Evolutionary conservation across 108 stramenopile genomes (phyloP).

Genomic region (Chaetoceros muelleri): DNA sequence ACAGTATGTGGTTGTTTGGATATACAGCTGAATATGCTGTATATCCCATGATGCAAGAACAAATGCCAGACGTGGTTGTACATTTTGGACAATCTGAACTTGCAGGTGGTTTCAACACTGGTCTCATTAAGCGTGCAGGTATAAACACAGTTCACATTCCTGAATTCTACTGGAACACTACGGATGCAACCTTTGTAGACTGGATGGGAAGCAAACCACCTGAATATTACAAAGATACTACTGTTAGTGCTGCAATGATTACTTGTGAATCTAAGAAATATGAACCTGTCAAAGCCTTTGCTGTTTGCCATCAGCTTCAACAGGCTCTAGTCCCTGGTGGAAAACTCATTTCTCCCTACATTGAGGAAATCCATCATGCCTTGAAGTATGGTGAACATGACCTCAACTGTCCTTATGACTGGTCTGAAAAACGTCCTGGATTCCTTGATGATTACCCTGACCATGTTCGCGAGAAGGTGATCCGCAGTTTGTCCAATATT

Average conservation of each 20-base stretch:
- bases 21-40: no score
- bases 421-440: background rate
- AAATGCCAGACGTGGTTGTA: no score
- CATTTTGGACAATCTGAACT: no score
- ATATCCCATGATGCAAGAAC: no score
- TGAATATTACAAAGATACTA: constrained; percentile 3
- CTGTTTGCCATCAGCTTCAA: constrained; percentile 2
- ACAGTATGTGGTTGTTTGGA: no score
- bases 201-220: background rate
- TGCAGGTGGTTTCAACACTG: no score
- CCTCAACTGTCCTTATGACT: constrained; percentile 2
- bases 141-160: no score
- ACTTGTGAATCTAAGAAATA: constrained; percentile 4
- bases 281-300: constrained; percentile 6
- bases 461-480: constrained; percentile 1
- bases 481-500: no score
- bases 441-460: background rate
- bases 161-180: no score
- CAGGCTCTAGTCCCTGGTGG: constrained; percentile 3
- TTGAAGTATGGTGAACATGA: constrained; percentile 1
- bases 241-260: constrained; percentile 3
- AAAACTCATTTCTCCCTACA: constrained; percentile 3
- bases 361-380: background rate
- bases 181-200: background rate
- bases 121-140: no score